phyloP scores from a whole-genome alignment of 116 monocot genomes.

The Trichopus zeylanicus region DNA sequence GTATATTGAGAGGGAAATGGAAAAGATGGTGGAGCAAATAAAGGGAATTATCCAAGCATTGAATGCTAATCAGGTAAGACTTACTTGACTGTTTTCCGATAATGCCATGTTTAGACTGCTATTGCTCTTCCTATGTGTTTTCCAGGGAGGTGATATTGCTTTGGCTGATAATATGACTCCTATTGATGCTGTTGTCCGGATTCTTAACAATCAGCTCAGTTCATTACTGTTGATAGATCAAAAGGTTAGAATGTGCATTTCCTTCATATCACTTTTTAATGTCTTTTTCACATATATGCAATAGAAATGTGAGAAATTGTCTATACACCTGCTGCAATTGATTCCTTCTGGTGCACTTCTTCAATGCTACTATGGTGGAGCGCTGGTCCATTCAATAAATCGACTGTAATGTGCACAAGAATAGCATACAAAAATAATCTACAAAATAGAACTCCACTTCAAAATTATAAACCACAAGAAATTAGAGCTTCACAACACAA shows the following conservation, averaged over 20 bases:
- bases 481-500: too few species aligned
- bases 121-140: not conserved
- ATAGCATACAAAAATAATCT: too few species aligned
- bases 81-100: not conserved
- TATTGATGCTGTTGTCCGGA: constrained; percentile 70
- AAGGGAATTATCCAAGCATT: constrained; percentile 78
- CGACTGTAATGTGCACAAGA: too few species aligned
- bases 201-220: constrained; percentile 85
- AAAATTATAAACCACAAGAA: too few species aligned
- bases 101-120: not conserved
- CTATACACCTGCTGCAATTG: too few species aligned
- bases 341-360: too few species aligned
- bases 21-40: constrained; percentile 88
- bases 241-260: constrained; percentile 47
- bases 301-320: not conserved
- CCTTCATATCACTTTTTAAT: not conserved
- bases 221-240: constrained; percentile 92
- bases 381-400: too few species aligned
- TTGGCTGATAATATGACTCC: constrained; percentile 54
- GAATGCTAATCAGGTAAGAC: constrained; percentile 80
- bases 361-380: too few species aligned
- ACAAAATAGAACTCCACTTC: too few species aligned
- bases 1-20: constrained; percentile 73
- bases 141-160: constrained; percentile 60
- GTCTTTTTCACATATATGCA: not conserved